phyloP scores from a whole-genome alignment of 2,329 filamentous ascomycete genomes.

The Hymenoscyphus infarciens region DNA sequence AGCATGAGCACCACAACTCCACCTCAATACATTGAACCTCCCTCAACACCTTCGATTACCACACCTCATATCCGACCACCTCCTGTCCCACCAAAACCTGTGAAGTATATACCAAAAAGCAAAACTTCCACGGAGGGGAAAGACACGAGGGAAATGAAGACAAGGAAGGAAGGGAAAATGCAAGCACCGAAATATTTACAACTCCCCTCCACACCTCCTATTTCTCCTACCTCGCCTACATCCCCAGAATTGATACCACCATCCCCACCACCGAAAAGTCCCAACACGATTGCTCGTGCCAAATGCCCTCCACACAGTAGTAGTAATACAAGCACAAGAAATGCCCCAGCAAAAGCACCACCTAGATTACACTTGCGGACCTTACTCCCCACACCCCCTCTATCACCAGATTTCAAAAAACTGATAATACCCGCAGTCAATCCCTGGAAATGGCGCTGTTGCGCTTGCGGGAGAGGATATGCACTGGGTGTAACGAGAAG shows the following conservation, averaged over 20 bases:
- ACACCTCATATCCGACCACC: background rate
- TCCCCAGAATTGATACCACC: background rate
- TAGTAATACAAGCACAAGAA: background rate
- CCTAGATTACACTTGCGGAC: slow-evolving; percentile 23
- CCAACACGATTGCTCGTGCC: background rate
- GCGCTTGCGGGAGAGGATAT: slow-evolving; percentile 34
- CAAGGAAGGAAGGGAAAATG: background rate
- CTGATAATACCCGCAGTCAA: slow-evolving; percentile 25
- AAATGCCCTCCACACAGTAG: background rate
- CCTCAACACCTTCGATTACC: background rate
- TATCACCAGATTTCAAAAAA: slow-evolving; percentile 25
- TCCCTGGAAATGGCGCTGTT: slow-evolving; percentile 39
- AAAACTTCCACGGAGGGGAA: background rate
- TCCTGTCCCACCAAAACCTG: background rate
- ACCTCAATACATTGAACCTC: background rate
- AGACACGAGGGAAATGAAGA: background rate
- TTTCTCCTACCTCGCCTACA: background rate
- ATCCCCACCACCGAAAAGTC: background rate
- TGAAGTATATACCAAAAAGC: background rate
- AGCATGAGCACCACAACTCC: background rate
- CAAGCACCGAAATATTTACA: background rate
- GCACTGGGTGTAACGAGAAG: slow-evolving; percentile 36
- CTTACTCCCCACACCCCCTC: slow-evolving; percentile 26
- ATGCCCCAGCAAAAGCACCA: slow-evolving; percentile 10
- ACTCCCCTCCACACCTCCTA: background rate